A percentile compares a stretch with the other conserved stretches of the same genome.
Evolutionary conservation across 2,329 filamentous ascomycete genomes (phyloP).

Genomic region (Gliomastix tumulicola): DNA sequence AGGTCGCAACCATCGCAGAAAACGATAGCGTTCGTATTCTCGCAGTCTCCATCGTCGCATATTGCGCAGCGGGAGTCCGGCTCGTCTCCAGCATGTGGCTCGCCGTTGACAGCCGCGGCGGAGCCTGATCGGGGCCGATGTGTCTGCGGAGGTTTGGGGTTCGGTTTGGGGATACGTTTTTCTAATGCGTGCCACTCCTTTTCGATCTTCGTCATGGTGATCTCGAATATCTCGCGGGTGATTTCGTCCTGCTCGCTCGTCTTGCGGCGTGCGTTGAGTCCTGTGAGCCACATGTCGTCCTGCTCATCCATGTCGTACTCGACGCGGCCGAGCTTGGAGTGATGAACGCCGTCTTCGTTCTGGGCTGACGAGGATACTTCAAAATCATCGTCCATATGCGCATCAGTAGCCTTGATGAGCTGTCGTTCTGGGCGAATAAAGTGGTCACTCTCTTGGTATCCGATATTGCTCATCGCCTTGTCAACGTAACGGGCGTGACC

Average conservation of each 20-base stretch:
- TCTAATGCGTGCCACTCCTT: constrained; percentile 97
- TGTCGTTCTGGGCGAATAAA: constrained; percentile 72
- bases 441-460: constrained; percentile 91
- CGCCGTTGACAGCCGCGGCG: constrained; percentile 90
- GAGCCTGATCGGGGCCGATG: constrained; percentile 89
- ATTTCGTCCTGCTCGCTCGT: constrained; percentile 71
- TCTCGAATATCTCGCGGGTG: constrained; percentile 91
- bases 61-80: constrained; percentile 97
- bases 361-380: constrained; percentile 31
- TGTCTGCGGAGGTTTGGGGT: constrained; percentile 91
- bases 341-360: constrained; percentile 19
- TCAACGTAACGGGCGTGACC: constrained; percentile 90
- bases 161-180: constrained; percentile 93
- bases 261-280: constrained; percentile 71
- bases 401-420: constrained; percentile 58
- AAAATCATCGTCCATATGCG: constrained; percentile 51
- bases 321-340: constrained; percentile 63
- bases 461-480: constrained; percentile 91
- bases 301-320: constrained; percentile 99
- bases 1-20: constrained; percentile 98
- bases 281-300: constrained; percentile 91
- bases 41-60: constrained; percentile 98
- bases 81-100: constrained; percentile 77
- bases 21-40: constrained; percentile 98
- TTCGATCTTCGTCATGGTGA: constrained; percentile 97